Conservation (phyloP, 257 asterid species). For the Solanum ossicruentum region DNA sequence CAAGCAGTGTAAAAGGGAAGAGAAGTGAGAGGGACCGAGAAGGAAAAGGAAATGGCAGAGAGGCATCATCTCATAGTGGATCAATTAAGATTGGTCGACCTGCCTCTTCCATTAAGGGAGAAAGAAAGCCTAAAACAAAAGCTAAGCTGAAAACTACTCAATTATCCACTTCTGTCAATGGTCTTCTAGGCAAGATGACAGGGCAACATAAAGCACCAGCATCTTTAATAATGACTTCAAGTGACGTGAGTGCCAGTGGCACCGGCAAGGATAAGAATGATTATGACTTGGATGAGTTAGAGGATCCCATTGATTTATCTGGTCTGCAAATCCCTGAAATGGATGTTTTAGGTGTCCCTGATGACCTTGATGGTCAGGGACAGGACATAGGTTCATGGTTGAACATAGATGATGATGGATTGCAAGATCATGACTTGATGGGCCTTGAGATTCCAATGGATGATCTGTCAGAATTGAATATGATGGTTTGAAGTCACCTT, state of each 20-base stretch:
- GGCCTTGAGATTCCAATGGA: slow-evolving; percentile 90
- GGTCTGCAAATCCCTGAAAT: slow-evolving; percentile 79
- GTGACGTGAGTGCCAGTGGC: slow-evolving; percentile 32
- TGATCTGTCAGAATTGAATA: slow-evolving; percentile 69
- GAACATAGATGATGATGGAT: slow-evolving; percentile 60
- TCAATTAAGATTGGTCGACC: slow-evolving; percentile 54
- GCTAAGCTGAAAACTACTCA: slow-evolving; percentile 71
- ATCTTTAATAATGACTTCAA: slow-evolving; percentile 31
- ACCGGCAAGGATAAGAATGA: slow-evolving; percentile 30
- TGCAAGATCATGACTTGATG: slow-evolving; percentile 63
- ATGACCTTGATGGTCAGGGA: slow-evolving; percentile 69
- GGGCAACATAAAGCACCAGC: slow-evolving; percentile 42
- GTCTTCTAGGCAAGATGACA: slow-evolving; percentile 55
- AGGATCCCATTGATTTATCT: slow-evolving; percentile 86
- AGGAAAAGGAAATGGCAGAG: slow-evolving; percentile 71
- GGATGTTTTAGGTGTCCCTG: slow-evolving; percentile 57
- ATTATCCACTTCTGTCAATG: slow-evolving; percentile 59
- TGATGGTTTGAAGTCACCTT: slow-evolving; percentile 58
- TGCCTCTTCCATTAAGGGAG: slow-evolving; percentile 50
- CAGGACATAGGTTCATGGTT: slow-evolving; percentile 88
- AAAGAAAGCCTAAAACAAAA: slow-evolving; percentile 72
- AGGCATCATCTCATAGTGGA: slow-evolving; percentile 47
- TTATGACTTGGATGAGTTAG: slow-evolving; percentile 43
- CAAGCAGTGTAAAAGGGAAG: slow-evolving; percentile 74
- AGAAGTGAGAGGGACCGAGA: slow-evolving; percentile 76